A percentile compares a stretch with the other conserved stretches of the same genome.
These are phyloP conservation scores for Solanum sparsipilum DNA, from an alignment of 257 asterid genomes.

Conservation along the genomic window DNA sequence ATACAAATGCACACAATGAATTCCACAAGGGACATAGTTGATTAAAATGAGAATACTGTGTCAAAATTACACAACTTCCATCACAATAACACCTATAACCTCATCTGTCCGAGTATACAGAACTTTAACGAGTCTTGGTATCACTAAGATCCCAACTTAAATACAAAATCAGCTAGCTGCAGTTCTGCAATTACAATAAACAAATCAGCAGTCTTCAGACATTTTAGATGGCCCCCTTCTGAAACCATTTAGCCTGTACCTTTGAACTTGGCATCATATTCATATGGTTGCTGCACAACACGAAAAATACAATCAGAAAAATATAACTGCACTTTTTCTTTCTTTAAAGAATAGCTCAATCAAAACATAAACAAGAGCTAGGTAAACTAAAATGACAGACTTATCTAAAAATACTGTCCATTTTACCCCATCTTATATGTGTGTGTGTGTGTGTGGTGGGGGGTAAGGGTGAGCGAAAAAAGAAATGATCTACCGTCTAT, in stretches of 20 bases:
- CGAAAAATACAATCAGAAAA: neutral
- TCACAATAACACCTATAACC: neutral
- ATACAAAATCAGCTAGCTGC: neutral
- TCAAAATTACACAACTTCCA: neutral
- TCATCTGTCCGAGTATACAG: neutral
- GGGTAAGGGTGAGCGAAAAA: neutral
- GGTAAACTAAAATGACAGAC: neutral
- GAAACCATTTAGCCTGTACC: slow-evolving; percentile 41
- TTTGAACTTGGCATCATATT: slow-evolving; percentile 93
- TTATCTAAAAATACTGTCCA: neutral
- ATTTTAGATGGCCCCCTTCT: neutral
- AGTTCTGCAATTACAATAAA: neutral
- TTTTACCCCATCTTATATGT: neutral
- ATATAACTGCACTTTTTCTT: neutral
- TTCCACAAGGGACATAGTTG: neutral
- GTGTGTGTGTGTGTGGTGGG: neutral
- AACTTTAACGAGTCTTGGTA: neutral
- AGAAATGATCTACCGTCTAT: neutral
- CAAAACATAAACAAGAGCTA: neutral
- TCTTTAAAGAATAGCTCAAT: neutral
- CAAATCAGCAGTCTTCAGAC: neutral
- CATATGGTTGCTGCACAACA: slow-evolving; percentile 89
- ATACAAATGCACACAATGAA: neutral
- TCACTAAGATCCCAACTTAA: neutral
- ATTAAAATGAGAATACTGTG: neutral